These are phyloP conservation scores for Diaporthe sp. DNA, from an alignment of 2,329 filamentous ascomycete genomes.

Conservation along the genomic window DNA sequence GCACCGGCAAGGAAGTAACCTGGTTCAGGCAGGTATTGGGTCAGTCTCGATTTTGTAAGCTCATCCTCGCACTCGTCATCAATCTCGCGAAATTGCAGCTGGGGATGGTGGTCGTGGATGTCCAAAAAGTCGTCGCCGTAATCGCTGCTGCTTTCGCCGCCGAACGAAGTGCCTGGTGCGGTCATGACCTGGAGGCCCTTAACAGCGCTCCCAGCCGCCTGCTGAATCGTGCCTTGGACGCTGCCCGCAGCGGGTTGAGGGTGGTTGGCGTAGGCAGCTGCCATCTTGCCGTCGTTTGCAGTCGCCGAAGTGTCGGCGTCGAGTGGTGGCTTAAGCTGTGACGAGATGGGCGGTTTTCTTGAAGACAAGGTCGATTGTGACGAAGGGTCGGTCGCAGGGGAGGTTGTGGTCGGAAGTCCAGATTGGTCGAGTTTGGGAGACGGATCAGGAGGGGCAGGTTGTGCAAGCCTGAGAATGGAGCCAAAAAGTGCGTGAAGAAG, in stretches of 20 bases:
- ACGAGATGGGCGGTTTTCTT: conserved; percentile 36
- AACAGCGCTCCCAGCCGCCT: conserved; percentile 19
- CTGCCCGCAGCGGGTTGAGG: conserved; percentile 31
- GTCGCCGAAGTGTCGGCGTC: not conserved
- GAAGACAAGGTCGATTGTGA: conserved; percentile 34
- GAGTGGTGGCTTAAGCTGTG: conserved; percentile 33
- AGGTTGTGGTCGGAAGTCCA: not conserved
- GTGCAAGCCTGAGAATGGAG: conserved; percentile 77
- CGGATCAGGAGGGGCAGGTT: conserved; percentile 43
- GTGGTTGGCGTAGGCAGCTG: conserved; percentile 9
- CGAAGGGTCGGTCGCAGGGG: conserved; percentile 22
- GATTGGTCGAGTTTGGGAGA: conserved; percentile 36
- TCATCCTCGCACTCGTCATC: conserved; percentile 43
- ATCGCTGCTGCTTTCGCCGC: conserved; percentile 5
- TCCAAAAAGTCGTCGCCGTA: conserved; percentile 30
- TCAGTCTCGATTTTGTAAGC: conserved; percentile 66
- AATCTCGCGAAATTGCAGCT: conserved; percentile 33
- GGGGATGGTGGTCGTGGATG: conserved; percentile 33
- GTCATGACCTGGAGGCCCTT: conserved; percentile 4
- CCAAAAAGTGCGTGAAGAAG: conserved; percentile 82
- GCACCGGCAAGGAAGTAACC: conserved; percentile 98
- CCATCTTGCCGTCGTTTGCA: conserved; percentile 18
- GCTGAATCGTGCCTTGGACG: conserved; percentile 20
- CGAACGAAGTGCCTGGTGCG: conserved; percentile 31
- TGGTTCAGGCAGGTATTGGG: conserved; percentile 83